phyloP scores from a whole-genome alignment of 148 eudicot genomes.

The Silene uniflora region DNA sequence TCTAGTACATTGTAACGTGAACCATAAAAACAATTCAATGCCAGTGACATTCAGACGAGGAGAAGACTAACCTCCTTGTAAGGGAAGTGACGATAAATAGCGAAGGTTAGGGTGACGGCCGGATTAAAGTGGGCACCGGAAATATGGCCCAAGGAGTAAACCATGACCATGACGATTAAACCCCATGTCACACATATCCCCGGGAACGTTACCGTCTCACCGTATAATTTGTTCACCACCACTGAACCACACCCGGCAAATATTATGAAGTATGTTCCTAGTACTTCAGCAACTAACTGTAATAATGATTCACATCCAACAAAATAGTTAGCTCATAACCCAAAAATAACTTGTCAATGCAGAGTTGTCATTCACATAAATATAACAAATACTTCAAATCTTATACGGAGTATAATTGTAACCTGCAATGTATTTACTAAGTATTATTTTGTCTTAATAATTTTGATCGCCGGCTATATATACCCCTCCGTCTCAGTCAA shows the following conservation, averaged over 20 bases:
- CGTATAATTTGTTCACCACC: constrained; percentile 54
- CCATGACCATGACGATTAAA: constrained; percentile 73
- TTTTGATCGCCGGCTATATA: too few species aligned
- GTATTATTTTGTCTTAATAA: too few species aligned
- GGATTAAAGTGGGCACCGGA: constrained; percentile 95
- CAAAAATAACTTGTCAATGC: too few species aligned
- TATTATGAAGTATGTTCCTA: constrained; percentile 68
- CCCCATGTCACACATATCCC: constrained; percentile 88
- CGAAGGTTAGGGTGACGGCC: constrained; percentile 69
- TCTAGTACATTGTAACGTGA: too few species aligned
- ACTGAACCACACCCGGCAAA: constrained; percentile 83
- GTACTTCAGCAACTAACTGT: constrained; percentile 57
- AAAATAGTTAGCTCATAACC: too few species aligned
- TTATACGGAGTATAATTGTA: too few species aligned
- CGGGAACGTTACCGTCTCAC: constrained; percentile 59
- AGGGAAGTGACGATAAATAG: constrained; percentile 60
- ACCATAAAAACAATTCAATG: too few species aligned
- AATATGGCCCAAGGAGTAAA: constrained; percentile 71
- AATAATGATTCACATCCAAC: not conserved
- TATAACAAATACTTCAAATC: too few species aligned
- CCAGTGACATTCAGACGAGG: not conserved
- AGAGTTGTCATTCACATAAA: too few species aligned
- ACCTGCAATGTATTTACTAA: too few species aligned
- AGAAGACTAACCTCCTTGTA: constrained; percentile 40
- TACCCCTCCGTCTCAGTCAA: too few species aligned